Conservation (phyloP, 768 basidiomycete genomes). For the Termitomyces sp. region DNA sequence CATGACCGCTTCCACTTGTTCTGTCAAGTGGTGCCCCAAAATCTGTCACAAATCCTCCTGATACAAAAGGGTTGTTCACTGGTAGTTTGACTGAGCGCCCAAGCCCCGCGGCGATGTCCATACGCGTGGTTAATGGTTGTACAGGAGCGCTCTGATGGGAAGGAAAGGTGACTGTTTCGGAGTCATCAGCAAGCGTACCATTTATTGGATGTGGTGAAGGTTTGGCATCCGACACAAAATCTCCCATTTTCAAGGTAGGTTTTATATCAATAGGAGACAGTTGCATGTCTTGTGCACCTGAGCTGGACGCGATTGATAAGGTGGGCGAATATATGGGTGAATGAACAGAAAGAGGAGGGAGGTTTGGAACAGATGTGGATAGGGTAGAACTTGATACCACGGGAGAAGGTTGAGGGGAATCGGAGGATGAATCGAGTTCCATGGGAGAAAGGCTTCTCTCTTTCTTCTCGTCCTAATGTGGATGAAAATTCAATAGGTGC, state of each 20-base stretch:
- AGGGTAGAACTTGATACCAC: neutral
- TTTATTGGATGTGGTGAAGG: neutral
- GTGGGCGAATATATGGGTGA: conserved; percentile 17
- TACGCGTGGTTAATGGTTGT: neutral
- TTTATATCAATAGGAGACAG: conserved; percentile 16
- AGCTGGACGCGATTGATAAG: conserved; percentile 19
- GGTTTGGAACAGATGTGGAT: neutral
- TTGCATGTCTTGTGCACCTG: conserved; percentile 20
- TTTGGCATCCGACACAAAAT: neutral
- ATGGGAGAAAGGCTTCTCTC: conserved; percentile 54
- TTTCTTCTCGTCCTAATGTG: conserved; percentile 5
- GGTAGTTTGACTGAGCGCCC: conserved; percentile 9
- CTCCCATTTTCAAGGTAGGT: neutral
- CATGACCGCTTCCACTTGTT: neutral
- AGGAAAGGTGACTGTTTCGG: neutral
- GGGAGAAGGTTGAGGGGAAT: conserved; percentile 23
- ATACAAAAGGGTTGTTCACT: conserved; percentile 40
- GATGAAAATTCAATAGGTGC: conserved; percentile 6
- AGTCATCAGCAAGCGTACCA: neutral
- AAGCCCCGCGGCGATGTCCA: neutral
- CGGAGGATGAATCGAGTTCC: conserved; percentile 49
- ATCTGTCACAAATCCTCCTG: conserved; percentile 43
- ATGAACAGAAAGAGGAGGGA: neutral
- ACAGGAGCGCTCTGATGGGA: neutral
- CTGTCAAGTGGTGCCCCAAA: conserved; percentile 23